These are phyloP conservation scores for Ramularia collo-cygni DNA, from an alignment of 2,329 filamentous ascomycete species.

Conservation along the genomic window DNA sequence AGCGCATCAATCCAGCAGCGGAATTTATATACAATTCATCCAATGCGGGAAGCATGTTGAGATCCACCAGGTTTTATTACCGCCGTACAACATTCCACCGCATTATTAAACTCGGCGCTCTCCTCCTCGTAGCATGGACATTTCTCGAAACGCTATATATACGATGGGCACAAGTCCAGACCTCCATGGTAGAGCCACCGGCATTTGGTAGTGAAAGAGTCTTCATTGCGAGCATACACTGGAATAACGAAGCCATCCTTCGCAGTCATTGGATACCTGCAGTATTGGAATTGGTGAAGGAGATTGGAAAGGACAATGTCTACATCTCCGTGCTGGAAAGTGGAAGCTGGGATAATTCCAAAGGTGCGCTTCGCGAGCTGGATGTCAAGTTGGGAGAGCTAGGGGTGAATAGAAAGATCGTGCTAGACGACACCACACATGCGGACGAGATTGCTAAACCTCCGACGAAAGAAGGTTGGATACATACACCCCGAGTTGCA, in stretches of 20 bases:
- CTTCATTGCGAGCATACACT: slow-evolving; percentile 64
- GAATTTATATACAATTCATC: too few species aligned
- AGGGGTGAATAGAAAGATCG: slow-evolving; percentile 49
- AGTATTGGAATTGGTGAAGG: slow-evolving; percentile 50
- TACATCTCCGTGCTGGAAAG: slow-evolving; percentile 63
- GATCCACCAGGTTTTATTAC: not conserved
- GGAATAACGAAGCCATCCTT: slow-evolving; percentile 58
- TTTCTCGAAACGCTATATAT: slow-evolving; percentile 18
- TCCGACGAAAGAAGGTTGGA: slow-evolving; percentile 54
- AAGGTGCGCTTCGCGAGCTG: slow-evolving; percentile 52
- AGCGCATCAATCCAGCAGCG: too few species aligned
- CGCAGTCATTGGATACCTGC: slow-evolving; percentile 57
- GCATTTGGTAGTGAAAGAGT: slow-evolving; percentile 34
- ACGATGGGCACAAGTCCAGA: slow-evolving; percentile 12
- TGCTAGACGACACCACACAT: slow-evolving; percentile 54
- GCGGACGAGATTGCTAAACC: slow-evolving; percentile 46
- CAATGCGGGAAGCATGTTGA: too few species aligned
- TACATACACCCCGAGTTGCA: slow-evolving; percentile 44
- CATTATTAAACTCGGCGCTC: slow-evolving; percentile 7
- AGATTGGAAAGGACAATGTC: slow-evolving; percentile 57
- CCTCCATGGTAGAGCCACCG: slow-evolving; percentile 9
- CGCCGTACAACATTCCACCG: not conserved
- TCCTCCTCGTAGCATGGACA: slow-evolving; percentile 17
- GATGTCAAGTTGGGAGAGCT: slow-evolving; percentile 47
- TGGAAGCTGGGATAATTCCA: slow-evolving; percentile 63